phyloP scores from a whole-genome alignment of 2,329 filamentous ascomycete species.

The Dissoconium aciculare region DNA sequence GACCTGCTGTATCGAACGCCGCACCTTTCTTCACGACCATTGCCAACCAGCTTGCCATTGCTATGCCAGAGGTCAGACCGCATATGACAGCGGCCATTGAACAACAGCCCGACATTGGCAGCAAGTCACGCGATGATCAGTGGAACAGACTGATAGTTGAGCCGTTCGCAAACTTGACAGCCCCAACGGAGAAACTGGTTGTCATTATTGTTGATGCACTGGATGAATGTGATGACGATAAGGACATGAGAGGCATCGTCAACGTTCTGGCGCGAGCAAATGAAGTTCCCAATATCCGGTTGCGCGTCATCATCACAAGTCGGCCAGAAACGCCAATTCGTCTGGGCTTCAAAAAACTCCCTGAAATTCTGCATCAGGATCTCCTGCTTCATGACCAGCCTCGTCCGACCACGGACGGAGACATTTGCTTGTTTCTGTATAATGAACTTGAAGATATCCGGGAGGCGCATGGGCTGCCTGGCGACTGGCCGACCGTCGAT shows the following conservation, averaged over 20 bases:
- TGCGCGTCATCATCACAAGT: constrained; percentile 16
- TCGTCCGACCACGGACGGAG: no score
- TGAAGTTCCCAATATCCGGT: constrained; percentile 3
- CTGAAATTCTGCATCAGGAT: constrained; percentile 7
- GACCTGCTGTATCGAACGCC: constrained; percentile 7
- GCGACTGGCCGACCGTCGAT: constrained; percentile 16
- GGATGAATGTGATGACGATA: constrained; percentile 22
- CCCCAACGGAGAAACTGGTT: no score
- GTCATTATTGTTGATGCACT: constrained; percentile 22
- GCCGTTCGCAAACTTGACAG: no score
- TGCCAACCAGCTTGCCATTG: constrained; percentile 6
- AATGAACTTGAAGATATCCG: no score
- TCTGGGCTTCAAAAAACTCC: constrained; percentile 9
- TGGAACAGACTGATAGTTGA: constrained; percentile 6
- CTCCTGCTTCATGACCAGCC: no score
- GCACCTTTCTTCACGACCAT: constrained; percentile 8
- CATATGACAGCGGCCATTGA: neutral
- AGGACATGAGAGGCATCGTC: constrained; percentile 9
- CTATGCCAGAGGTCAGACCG: constrained; percentile 5
- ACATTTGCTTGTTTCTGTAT: no score
- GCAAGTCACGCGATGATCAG: constrained; percentile 3
- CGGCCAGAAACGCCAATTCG: constrained; percentile 13
- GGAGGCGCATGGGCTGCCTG: no score
- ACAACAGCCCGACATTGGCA: constrained; percentile 4
- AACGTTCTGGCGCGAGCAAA: constrained; percentile 7